Evolutionary conservation across 306 rosid species (phyloP).

Genomic region (Casuarina equisetifolia): DNA sequence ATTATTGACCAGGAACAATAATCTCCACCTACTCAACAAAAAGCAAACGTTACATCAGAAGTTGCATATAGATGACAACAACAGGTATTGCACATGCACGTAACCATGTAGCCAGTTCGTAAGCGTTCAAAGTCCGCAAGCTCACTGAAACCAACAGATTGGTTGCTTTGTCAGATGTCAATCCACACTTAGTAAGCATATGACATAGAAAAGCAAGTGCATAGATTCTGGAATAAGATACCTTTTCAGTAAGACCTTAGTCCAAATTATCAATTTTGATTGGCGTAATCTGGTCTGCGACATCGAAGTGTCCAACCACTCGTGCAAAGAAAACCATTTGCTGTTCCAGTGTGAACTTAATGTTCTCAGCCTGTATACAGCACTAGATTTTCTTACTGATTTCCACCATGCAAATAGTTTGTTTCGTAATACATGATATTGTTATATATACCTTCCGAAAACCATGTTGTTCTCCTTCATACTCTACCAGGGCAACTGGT

Average conservation of each 20-base stretch:
- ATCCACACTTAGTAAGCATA: not conserved
- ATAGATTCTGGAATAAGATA: slow-evolving; percentile 4
- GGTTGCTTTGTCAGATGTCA: slow-evolving; percentile 4
- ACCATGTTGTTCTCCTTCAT: slow-evolving; percentile 97
- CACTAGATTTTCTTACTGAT: slow-evolving; percentile 18
- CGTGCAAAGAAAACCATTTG: slow-evolving; percentile 98
- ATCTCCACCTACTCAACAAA: not conserved
- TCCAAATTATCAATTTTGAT: slow-evolving; percentile 79
- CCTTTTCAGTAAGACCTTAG: slow-evolving; percentile 11
- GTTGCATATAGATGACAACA: not conserved
- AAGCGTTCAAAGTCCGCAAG: not conserved
- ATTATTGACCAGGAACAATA: not conserved
- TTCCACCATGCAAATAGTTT: not conserved
- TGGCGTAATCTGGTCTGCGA: slow-evolving; percentile 80
- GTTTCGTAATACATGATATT: slow-evolving; percentile 8
- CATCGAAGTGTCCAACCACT: slow-evolving; percentile 68
- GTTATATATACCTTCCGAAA: slow-evolving; percentile 70
- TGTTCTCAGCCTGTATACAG: slow-evolving; percentile 82
- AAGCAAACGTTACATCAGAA: too few relatives aligned
- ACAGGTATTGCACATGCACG: not conserved
- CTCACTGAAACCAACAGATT: not conserved
- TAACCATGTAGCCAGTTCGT: not conserved
- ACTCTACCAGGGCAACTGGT: slow-evolving; percentile 90
- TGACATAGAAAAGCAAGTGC: not conserved
- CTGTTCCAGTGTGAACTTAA: slow-evolving; percentile 86